Percentiles rank a stretch among this genome's conserved stretches.
Conservation (phyloP, 2,329 filamentous ascomycete species). For the Claviceps cyperi region DNA sequence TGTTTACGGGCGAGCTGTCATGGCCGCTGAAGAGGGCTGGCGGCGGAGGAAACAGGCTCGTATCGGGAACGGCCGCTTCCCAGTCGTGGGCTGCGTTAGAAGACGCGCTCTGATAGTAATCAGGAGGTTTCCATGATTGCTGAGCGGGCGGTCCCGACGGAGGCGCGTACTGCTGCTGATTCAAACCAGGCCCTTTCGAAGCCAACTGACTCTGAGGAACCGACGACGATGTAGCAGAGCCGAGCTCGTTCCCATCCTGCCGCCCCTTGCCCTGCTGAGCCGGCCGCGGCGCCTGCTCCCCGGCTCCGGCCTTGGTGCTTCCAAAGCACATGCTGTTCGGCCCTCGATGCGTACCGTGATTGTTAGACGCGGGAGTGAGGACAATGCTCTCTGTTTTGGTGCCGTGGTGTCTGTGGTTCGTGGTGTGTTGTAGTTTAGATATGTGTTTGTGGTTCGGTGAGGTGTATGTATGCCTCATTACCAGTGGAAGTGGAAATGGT, state of each 20-base stretch:
- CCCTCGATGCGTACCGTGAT: background rate
- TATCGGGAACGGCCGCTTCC: conserved; percentile 57
- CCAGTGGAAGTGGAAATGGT: no score
- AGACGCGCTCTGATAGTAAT: no score
- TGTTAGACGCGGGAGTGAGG: no score
- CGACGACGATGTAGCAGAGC: conserved; percentile 1
- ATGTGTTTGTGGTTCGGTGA: no score
- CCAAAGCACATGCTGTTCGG: conserved; percentile 33
- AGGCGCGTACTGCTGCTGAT: conserved; percentile 13
- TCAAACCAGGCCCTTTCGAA: conserved; percentile 7
- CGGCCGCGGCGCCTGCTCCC: conserved; percentile 27
- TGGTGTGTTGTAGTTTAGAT: no score
- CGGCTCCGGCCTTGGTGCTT: conserved; percentile 21
- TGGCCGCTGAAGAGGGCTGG: conserved; percentile 50
- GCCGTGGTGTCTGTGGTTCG: no score
- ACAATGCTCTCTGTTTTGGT: no score
- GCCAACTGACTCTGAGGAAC: conserved; percentile 6
- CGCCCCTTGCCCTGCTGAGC: conserved; percentile 9
- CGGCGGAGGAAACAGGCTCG: conserved; percentile 56
- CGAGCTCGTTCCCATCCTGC: conserved; percentile 12
- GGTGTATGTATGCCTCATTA: no score
- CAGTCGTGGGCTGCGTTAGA: conserved; percentile 47
- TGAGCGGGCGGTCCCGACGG: conserved; percentile 15
- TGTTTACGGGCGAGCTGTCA: conserved; percentile 52
- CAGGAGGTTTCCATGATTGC: no score